Evolutionary conservation across 1,284 basidiomycete species (phyloP).

Genomic region (Sutorius eximius): DNA sequence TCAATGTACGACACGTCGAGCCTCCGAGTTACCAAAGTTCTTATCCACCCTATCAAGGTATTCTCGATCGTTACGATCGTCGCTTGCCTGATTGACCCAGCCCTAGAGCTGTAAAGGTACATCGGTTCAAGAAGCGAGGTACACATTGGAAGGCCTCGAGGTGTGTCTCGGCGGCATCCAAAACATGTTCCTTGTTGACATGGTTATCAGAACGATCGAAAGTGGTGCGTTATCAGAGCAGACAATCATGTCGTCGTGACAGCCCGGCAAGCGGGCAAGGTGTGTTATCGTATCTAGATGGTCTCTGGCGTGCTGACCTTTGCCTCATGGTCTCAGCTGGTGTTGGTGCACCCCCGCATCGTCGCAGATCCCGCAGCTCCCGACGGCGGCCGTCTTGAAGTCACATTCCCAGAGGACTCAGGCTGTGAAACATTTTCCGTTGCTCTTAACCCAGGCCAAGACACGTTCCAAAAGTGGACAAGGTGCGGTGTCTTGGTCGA

Average conservation of each 20-base stretch:
- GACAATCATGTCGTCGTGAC: constrained; percentile 56
- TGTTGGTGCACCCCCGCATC: constrained; percentile 61
- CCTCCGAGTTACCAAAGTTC: constrained; percentile 56
- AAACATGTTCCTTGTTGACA: neutral
- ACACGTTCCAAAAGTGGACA: constrained; percentile 52
- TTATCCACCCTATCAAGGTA: constrained; percentile 71
- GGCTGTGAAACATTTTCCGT: constrained; percentile 55
- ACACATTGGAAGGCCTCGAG: constrained; percentile 64
- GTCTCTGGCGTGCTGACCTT: neutral
- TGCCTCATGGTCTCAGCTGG: constrained; percentile 48
- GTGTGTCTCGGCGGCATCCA: constrained; percentile 37
- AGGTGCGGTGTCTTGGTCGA: constrained; percentile 41
- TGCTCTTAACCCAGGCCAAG: constrained; percentile 54
- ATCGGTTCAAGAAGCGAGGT: constrained; percentile 54
- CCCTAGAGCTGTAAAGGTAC: constrained; percentile 62
- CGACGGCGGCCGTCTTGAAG: constrained; percentile 47
- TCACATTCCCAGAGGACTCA: constrained; percentile 60
- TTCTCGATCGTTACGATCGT: constrained; percentile 1
- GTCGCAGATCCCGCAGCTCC: constrained; percentile 44
- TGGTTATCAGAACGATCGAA: constrained; percentile 57
- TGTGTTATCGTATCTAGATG: constrained; percentile 27
- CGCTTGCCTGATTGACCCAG: constrained; percentile 1
- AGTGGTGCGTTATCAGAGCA: constrained; percentile 66
- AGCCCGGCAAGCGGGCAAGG: constrained; percentile 63
- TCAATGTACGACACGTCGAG: constrained; percentile 35